phyloP scores from a whole-genome alignment of 2,329 filamentous ascomycete genomes.

The Phoma sp. region DNA sequence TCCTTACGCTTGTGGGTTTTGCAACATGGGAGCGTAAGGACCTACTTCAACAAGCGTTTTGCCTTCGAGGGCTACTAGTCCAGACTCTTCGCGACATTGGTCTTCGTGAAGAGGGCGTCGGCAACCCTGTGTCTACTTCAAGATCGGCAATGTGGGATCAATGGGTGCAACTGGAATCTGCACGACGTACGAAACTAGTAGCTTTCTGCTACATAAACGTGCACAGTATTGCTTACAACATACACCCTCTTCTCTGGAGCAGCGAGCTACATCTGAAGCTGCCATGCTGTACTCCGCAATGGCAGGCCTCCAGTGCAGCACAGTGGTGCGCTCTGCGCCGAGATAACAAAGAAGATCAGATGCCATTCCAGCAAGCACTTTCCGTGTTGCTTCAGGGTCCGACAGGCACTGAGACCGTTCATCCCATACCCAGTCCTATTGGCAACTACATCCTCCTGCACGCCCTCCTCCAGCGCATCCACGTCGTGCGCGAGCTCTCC shows the following conservation, averaged over 20 bases:
- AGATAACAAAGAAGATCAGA: conserved; percentile 33
- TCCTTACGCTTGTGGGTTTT: conserved; percentile 40
- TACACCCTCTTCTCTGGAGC: conserved; percentile 38
- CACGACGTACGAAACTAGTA: conserved; percentile 41
- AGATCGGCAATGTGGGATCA: conserved; percentile 37
- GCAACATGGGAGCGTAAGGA: conserved; percentile 42
- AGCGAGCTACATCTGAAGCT: conserved; percentile 37
- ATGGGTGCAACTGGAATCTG: conserved; percentile 39
- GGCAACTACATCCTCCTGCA: conserved; percentile 43
- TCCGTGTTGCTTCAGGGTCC: conserved; percentile 33
- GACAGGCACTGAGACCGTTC: conserved; percentile 23
- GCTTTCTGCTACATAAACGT: conserved; percentile 44
- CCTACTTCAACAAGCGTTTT: conserved; percentile 40
- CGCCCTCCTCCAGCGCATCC: conserved; percentile 38
- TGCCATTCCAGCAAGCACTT: conserved; percentile 38
- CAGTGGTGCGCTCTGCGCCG: conserved; percentile 35
- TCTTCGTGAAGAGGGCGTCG: conserved; percentile 26
- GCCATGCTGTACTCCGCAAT: conserved; percentile 35
- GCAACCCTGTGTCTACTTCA: conserved; percentile 19
- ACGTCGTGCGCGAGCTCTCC: conserved; percentile 37
- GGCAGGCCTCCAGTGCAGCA: conserved; percentile 35
- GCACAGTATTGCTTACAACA: conserved; percentile 42
- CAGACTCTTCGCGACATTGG: conserved; percentile 39
- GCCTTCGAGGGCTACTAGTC: conserved; percentile 35
- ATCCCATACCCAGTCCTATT: conserved; percentile 39